Base-by-base conservation (phyloP, 2,329 filamentous ascomycete species). In the Aspergillus sp. region DNA sequence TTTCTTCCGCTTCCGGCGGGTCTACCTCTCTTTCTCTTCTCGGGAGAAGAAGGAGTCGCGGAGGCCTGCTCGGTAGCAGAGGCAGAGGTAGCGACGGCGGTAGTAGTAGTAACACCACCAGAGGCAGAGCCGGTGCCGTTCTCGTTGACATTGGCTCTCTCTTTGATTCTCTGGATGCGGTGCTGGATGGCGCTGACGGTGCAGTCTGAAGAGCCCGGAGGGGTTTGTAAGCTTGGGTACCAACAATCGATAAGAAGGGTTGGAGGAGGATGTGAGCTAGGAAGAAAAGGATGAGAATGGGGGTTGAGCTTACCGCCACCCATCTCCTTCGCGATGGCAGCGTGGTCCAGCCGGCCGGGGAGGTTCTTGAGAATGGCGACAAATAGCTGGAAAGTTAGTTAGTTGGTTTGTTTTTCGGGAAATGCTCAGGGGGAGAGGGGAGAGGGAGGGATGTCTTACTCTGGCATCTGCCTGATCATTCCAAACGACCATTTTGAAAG, bases 401-500 rank as follows among this genome's bases (percentile, higher is more conserved):
- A 14, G 49, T 1, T 20, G 26, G 7, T 53, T 9, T n/a, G n/a
- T 20, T 11, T 14, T 51, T n/a, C 1, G 6, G 10, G 10, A 32
- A 24, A 24, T 24, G 24, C 31, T 16, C 45, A 29, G 24, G 39
- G 26, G 5, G n/a, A 6, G 26, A 24, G 26, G 6, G 11, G 24
- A n/a, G 51, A 9, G 26, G n/a, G 36, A 36, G 18, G 18, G 12
- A 7, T 2, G 49, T 55, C 61, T 57, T 65, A 73, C 72, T 63
- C 64, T 70, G n/a, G 69, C 69, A 29, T 73, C 71, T 0, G 64
- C 55, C n/a, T 69, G 47, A 0, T 65, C 57, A 7, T 67, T 65
- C 72, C 72, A 74, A 0, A 72, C 72, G 6, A 68, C 63, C 71
- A 73, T 74, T 2, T 53, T 68, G 39, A 22, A n/a, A 7, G 9